A percentile compares a stretch with the other conserved stretches of the same genome.
phyloP scores from a whole-genome alignment of 2,329 filamentous ascomycete genomes.

The Microdochium nivale region DNA sequence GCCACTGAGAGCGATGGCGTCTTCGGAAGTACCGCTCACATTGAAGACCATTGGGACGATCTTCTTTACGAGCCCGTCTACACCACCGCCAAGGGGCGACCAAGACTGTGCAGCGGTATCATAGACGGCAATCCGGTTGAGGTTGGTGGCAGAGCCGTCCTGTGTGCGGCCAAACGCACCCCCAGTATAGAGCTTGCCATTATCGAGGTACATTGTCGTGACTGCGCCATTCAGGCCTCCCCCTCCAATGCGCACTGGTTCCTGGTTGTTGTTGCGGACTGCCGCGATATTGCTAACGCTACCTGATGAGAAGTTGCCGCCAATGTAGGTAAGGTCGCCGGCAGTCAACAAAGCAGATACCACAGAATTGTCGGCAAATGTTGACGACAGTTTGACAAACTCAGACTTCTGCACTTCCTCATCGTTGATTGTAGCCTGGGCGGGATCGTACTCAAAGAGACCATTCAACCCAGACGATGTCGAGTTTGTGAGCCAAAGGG shows the following conservation, averaged over 20 bases:
- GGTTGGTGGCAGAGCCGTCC: constrained; percentile 48
- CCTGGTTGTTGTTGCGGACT: constrained; percentile 55
- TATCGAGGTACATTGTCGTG: constrained; percentile 59
- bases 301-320: constrained; percentile 71
- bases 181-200: constrained; percentile 65
- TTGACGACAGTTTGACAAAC: constrained; percentile 67
- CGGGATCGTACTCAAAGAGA: constrained; percentile 80
- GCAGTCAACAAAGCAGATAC: constrained; percentile 61
- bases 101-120: constrained; percentile 61
- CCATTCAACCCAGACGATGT: constrained; percentile 73
- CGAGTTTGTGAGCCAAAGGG: constrained; percentile 65
- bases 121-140: constrained; percentile 72
- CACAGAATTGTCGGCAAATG: constrained; percentile 57
- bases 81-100: constrained; percentile 73
- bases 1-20: constrained; percentile 72
- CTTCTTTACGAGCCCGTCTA: constrained; percentile 67
- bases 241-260: constrained; percentile 46
- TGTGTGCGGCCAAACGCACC: constrained; percentile 75
- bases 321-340: constrained; percentile 63
- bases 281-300: constrained; percentile 68
- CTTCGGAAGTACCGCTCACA: constrained; percentile 60
- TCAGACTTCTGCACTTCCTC: constrained; percentile 61
- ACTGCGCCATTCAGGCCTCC: constrained; percentile 77
- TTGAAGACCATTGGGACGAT: constrained; percentile 77
- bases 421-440: constrained; percentile 44